Evolutionary conservation across 257 asterid genomes (phyloP).

Genomic region (Anisodus tanguticus): DNA sequence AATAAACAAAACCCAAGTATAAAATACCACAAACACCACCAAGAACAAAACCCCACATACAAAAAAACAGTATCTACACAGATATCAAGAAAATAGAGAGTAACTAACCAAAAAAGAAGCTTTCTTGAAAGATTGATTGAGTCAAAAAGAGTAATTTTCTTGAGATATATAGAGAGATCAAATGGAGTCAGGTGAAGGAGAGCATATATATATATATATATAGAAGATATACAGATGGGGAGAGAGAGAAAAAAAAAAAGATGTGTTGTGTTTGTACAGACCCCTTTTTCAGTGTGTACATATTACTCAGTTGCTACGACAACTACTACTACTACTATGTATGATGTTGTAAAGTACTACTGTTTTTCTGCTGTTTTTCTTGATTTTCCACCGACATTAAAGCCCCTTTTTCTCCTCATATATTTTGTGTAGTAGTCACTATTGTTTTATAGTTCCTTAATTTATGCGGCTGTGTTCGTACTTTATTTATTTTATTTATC

Average conservation of each 20-base stretch:
- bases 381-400: conserved; percentile 30
- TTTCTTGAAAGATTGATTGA: conserved; percentile 7
- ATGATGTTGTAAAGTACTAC: background rate
- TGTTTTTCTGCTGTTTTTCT: background rate
- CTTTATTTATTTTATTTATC: too few species aligned
- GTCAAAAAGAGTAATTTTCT: conserved; percentile 10
- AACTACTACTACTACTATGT: too few species aligned
- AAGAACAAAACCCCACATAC: background rate
- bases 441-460: too few species aligned
- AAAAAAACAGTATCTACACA: background rate
- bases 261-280: background rate
- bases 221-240: background rate
- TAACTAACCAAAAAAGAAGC: conserved; percentile 18
- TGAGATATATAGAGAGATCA: background rate
- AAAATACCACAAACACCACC: background rate
- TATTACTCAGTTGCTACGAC: conserved; percentile 3
- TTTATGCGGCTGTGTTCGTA: too few species aligned
- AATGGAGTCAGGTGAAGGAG: background rate
- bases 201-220: background rate
- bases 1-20: background rate
- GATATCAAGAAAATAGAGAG: background rate
- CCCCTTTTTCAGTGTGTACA: background rate
- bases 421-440: background rate
- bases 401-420: background rate
- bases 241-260: too few species aligned